phyloP scores from a whole-genome alignment of 2,329 filamentous ascomycete species.

The Pleomassaria siparia region DNA sequence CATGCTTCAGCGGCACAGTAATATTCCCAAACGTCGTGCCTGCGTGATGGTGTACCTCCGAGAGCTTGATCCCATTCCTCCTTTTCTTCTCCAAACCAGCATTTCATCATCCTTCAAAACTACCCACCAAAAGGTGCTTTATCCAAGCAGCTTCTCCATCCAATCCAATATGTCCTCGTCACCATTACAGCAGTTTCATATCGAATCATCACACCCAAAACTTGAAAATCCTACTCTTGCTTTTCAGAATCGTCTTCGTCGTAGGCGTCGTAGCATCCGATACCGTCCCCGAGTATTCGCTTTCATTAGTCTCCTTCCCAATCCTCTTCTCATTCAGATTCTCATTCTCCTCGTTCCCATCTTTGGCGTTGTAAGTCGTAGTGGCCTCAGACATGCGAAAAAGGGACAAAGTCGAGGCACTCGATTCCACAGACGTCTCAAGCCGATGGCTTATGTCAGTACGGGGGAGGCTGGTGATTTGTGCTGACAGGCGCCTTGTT shows the following conservation, averaged over 20 bases:
- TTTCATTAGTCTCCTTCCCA: conserved; percentile 14
- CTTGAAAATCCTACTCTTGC: conserved; percentile 40
- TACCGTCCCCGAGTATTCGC: conserved; percentile 3
- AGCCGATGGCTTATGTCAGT: conserved; percentile 23
- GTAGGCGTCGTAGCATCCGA: conserved; percentile 15
- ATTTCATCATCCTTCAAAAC: conserved; percentile 7
- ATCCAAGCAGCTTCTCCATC: conserved; percentile 1
- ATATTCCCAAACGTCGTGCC: conserved; percentile 5
- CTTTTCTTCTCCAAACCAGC: background rate
- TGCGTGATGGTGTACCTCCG: conserved; percentile 2
- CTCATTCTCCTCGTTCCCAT: conserved; percentile 14
- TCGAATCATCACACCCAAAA: conserved; percentile 32
- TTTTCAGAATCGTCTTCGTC: conserved; percentile 34
- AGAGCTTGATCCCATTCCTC: background rate
- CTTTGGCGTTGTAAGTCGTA: conserved; percentile 7
- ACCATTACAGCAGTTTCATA: background rate
- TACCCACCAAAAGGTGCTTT: background rate
- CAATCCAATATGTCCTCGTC: conserved; percentile 9
- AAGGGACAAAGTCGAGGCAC: conserved; percentile 22
- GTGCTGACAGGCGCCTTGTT: conserved; percentile 33
- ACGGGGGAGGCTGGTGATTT: conserved; percentile 33
- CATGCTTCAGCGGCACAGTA: conserved; percentile 1
- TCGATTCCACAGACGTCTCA: conserved; percentile 18
- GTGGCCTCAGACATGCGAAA: conserved; percentile 15
- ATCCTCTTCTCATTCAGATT: conserved; percentile 19